Percentiles rank a stretch among this genome's conserved stretches.
These are phyloP conservation scores for Colletotrichum sp. DNA, from an alignment of 2,329 filamentous ascomycete genomes.

Conservation along the genomic window DNA sequence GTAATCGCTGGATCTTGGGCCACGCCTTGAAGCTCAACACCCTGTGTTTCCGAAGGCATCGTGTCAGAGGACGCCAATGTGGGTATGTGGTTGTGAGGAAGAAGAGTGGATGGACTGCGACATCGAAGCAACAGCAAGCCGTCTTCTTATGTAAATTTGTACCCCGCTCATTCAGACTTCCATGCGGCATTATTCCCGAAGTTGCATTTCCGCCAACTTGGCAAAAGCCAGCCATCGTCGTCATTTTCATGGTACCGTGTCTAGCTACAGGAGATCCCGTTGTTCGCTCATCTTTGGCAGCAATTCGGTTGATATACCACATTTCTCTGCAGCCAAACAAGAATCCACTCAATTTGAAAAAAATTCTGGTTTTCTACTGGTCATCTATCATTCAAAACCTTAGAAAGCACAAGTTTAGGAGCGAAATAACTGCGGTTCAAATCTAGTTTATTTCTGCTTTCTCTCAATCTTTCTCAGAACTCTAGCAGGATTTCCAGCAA, in stretches of 20 bases:
- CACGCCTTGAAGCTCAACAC: background rate
- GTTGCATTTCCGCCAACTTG: background rate
- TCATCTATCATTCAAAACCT: too few relatives aligned
- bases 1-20: background rate
- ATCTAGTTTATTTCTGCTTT: background rate
- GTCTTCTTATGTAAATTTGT: background rate
- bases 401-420: too few relatives aligned
- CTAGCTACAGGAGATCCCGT: too few relatives aligned
- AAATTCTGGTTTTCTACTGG: rapidly evolving
- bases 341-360: rapidly evolving
- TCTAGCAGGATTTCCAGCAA: background rate
- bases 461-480: background rate
- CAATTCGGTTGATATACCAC: too few relatives aligned
- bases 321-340: rapidly evolving
- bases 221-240: background rate
- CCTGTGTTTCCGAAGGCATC: background rate
- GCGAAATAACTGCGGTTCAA: background rate
- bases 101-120: background rate
- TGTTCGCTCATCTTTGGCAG: too few relatives aligned
- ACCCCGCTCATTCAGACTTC: rapidly evolving
- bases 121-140: background rate
- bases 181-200: background rate
- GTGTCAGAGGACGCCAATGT: rapidly evolving
- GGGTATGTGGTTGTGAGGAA: background rate
- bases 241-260: too few relatives aligned